Base-by-base conservation (phyloP, 2,329 filamentous ascomycete genomes). In the Penicillium sp. region DNA sequence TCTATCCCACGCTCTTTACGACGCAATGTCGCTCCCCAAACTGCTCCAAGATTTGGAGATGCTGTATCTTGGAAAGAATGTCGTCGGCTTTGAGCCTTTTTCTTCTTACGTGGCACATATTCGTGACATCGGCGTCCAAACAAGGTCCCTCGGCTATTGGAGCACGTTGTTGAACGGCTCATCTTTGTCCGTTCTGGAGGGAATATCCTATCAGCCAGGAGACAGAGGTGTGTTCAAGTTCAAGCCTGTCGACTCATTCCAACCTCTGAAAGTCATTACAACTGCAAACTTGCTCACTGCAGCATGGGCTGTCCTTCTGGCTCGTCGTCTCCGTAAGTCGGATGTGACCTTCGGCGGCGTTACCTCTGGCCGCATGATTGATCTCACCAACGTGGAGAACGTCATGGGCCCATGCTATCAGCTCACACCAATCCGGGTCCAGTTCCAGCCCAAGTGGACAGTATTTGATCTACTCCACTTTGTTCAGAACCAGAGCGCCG, bases 1-100 rank as follows among this genome's bases (percentile, higher is more conserved):
- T 55, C 81, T 89, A 50, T 89, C 86, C 0, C 87, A 89, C 67
- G 83, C 86, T 0, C 86, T 87, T 62, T 89, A 89, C 69, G 87
- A 89, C 61, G 87, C 87, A 63, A 84, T 88, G 27, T 88, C 84
- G 59, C 79, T 89, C 2, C 85, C 85, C 0, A 72, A 79, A 3
- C 75, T 88, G 6, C 81, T 88, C 39, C 79, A 78, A 27, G 84
- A 88, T 67, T 78, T 89, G 9, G 82, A 82, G 0, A 77, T 78
- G 0, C 70, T 88, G 11, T 86, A 82, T 56, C 55, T 66, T 1
- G 75, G 73, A 9, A 62, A 59, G 2, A 27, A 64, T 3, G 62
- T 79, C 2, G 61, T 69, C 2, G 62, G 71, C 16, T 72, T 71
- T 2, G 55, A 70, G 16, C 76, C 78, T 1, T 82, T 81, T 67